phyloP scores from a whole-genome alignment of 192 early-diverging fungal genomes.

The Dimargaris xerosporica region DNA sequence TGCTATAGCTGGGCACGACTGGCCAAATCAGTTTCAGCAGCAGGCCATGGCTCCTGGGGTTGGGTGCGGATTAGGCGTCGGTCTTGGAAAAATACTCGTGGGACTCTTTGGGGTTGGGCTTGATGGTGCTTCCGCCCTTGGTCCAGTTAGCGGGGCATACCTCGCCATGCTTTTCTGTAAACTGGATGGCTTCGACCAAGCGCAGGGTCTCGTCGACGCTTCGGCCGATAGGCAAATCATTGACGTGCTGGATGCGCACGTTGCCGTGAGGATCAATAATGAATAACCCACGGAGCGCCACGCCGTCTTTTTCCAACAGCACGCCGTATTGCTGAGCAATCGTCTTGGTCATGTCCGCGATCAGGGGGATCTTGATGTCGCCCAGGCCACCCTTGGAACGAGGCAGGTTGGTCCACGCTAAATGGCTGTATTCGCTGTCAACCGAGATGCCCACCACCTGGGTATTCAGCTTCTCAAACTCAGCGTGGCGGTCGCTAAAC shows the following conservation, averaged over 20 bases:
- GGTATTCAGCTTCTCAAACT: slow-evolving; percentile 66
- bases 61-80: too few species aligned
- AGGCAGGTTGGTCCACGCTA: slow-evolving; percentile 75
- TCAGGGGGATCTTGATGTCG: slow-evolving; percentile 77
- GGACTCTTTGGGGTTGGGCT: slow-evolving; percentile 42
- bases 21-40: too few species aligned
- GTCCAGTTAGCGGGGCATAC: slow-evolving; percentile 79
- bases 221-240: slow-evolving; percentile 80
- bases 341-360: slow-evolving; percentile 78
- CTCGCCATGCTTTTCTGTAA: slow-evolving; percentile 73
- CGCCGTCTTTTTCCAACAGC: slow-evolving; percentile 57
- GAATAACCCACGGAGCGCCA: slow-evolving; percentile 74
- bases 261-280: slow-evolving; percentile 84
- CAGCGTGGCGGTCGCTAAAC: slow-evolving; percentile 67
- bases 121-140: slow-evolving; percentile 59
- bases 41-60: too few species aligned
- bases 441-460: slow-evolving; percentile 57
- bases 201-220: slow-evolving; percentile 75
- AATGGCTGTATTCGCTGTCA: slow-evolving; percentile 71
- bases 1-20: too few species aligned
- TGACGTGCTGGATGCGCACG: slow-evolving; percentile 76
- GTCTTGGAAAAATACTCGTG: slow-evolving; percentile 58
- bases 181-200: slow-evolving; percentile 81
- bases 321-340: slow-evolving; percentile 80
- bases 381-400: slow-evolving; percentile 84